phyloP scores from a whole-genome alignment of 2,329 filamentous ascomycete species.

The Capronia epimyces region DNA sequence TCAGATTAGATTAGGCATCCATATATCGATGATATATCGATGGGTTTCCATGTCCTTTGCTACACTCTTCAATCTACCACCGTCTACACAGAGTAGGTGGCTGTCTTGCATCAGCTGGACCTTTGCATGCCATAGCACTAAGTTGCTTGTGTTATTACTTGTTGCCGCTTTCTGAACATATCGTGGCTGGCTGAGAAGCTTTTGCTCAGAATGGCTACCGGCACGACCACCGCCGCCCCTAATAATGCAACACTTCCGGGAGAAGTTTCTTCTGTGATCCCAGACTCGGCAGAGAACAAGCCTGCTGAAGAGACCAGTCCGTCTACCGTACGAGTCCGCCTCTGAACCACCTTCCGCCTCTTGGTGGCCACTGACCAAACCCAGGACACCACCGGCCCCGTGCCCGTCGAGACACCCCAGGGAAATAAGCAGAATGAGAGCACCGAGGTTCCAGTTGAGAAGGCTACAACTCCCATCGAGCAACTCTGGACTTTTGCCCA shows the following conservation, averaged over 20 bases:
- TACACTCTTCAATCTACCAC: background rate
- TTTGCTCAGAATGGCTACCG: background rate
- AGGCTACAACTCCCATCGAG: constrained; percentile 20
- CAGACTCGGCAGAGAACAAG: constrained; percentile 5
- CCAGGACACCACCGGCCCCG: background rate
- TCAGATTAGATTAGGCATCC: constrained; percentile 13
- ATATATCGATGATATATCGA: background rate
- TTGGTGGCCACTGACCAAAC: constrained; percentile 3
- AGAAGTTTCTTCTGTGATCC: constrained; percentile 17
- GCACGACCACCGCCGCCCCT: constrained; percentile 17
- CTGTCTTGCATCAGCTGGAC: background rate
- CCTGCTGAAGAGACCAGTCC: background rate
- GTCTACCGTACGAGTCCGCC: background rate
- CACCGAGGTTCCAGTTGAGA: constrained; percentile 8
- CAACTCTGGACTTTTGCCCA: constrained; percentile 25
- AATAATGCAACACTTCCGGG: constrained; percentile 14
- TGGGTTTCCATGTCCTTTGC: background rate
- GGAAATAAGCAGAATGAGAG: constrained; percentile 14
- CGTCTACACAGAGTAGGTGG: background rate
- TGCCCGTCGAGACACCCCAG: constrained; percentile 1
- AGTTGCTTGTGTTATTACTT: background rate
- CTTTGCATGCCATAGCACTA: background rate
- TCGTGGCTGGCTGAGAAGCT: no score
- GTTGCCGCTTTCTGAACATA: background rate
- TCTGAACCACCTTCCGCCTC: background rate